Conservation (phyloP, 129 eudicot species). For the Escallonia rubra region DNA sequence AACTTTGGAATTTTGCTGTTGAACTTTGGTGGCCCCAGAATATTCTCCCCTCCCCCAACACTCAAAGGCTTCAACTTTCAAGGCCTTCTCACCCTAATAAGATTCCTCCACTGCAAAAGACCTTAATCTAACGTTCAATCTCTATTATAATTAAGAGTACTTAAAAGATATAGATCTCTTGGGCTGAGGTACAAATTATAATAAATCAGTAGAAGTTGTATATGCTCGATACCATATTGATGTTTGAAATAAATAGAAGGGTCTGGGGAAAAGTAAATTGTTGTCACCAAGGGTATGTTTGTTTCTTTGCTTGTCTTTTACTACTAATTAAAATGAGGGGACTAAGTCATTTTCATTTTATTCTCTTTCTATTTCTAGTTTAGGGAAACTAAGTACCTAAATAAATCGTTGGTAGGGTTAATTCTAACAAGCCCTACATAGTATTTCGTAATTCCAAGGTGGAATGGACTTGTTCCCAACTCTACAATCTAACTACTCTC, state of each 20-base stretch:
- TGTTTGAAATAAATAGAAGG: conserved; percentile 14
- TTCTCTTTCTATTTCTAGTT: no score
- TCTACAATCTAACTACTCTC: not conserved
- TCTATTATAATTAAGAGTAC: no score
- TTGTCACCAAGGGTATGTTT: conserved; percentile 88
- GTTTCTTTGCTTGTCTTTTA: conserved; percentile 69
- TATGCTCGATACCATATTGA: conserved; percentile 11
- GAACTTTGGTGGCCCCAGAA: conserved; percentile 54
- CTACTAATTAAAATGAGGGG: conserved; percentile 6
- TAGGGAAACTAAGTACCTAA: not conserved
- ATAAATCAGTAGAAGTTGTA: not conserved
- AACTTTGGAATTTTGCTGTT: conserved; percentile 77
- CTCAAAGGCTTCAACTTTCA: conserved; percentile 67
- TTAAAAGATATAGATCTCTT: no score
- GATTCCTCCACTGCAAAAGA: conserved; percentile 22
- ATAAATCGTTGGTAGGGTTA: not conserved
- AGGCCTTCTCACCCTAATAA: conserved; percentile 28
- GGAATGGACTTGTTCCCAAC: conserved; percentile 10
- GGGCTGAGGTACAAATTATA: not conserved
- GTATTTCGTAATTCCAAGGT: conserved; percentile 14
- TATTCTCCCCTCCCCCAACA: conserved; percentile 59
- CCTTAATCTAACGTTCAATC: not conserved
- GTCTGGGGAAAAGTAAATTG: conserved; percentile 73
- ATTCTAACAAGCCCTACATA: conserved; percentile 7
- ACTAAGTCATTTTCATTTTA: not conserved